Conservation (phyloP, 2,329 filamentous ascomycete genomes). For the Fusarium ambrosium region DNA sequence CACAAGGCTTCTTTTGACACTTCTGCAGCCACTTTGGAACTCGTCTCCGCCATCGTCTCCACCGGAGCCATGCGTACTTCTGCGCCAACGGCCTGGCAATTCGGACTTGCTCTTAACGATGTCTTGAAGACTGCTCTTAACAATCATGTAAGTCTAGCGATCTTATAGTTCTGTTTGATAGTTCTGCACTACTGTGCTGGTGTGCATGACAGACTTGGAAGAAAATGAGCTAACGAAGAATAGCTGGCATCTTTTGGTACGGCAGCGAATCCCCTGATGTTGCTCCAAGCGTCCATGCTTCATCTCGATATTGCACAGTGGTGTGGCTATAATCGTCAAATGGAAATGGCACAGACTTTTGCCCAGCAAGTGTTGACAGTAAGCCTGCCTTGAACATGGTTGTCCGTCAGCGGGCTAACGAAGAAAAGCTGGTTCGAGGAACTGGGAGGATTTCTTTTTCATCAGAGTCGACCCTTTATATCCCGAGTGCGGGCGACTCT, state of each 20-base stretch:
- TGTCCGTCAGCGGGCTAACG: conserved; percentile 13
- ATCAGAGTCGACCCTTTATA: conserved; percentile 28
- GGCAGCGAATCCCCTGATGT: conserved; percentile 32
- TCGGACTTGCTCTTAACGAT: conserved; percentile 42
- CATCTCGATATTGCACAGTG: conserved; percentile 43
- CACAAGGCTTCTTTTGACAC: conserved; percentile 40
- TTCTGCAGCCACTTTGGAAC: conserved; percentile 25
- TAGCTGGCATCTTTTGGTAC: conserved; percentile 31
- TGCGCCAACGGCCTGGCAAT: conserved; percentile 40
- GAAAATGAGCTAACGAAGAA: not conserved
- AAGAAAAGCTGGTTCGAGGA: conserved; percentile 38
- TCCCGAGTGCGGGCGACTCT: conserved; percentile 30
- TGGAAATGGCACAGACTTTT: conserved; percentile 37
- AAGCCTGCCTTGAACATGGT: conserved; percentile 12
- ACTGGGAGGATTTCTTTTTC: conserved; percentile 39
- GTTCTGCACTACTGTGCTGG: not conserved
- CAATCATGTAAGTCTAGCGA: conserved; percentile 31
- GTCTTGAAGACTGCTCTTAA: conserved; percentile 28
- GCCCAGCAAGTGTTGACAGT: conserved; percentile 35
- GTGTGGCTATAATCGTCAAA: conserved; percentile 41
- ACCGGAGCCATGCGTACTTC: conserved; percentile 39
- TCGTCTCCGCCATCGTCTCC: conserved; percentile 41
- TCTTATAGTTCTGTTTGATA: not conserved
- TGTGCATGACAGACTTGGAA: not conserved
- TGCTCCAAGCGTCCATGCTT: conserved; percentile 42